Evolutionary conservation across 306 rosid species (phyloP).

Genomic region (Cyclanthera cordifolia): DNA sequence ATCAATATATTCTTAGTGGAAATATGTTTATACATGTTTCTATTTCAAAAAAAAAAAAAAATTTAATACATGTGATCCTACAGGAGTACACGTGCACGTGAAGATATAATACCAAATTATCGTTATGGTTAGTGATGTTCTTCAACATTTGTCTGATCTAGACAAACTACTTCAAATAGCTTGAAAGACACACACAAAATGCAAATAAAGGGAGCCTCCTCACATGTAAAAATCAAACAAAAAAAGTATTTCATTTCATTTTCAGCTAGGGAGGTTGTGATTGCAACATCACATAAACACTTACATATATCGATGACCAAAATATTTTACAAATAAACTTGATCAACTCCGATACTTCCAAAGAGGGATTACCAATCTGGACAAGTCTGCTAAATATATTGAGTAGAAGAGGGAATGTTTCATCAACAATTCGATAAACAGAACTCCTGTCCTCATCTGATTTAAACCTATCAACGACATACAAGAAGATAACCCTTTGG

Average conservation of each 20-base stretch:
- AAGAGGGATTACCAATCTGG: slow-evolving; percentile 69
- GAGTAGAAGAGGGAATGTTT: slow-evolving; percentile 85
- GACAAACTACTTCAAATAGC: not conserved
- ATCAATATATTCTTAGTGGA: not conserved
- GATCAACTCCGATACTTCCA: slow-evolving; percentile 85
- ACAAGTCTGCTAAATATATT: slow-evolving; percentile 67
- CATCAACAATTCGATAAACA: slow-evolving; percentile 73
- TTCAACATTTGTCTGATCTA: not conserved
- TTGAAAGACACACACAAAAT: not conserved
- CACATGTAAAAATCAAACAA: not conserved
- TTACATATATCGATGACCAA: slow-evolving; percentile 97
- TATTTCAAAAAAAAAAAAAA: too few species aligned
- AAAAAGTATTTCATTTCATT: not conserved
- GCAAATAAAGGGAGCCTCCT: not conserved
- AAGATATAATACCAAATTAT: not conserved
- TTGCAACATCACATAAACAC: slow-evolving; percentile 5
- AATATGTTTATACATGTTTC: not conserved
- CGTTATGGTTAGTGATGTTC: not conserved
- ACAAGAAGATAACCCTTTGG: not conserved
- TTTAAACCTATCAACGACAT: slow-evolving; percentile 57
- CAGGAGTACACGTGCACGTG: not conserved
- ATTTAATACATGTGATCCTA: too few species aligned
- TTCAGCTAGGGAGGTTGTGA: not conserved
- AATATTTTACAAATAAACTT: slow-evolving; percentile 96
- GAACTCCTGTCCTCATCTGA: slow-evolving; percentile 92